Evolutionary conservation across 75 land plant species (phyloP).

Genomic region (Sequoia sempervirens): DNA sequence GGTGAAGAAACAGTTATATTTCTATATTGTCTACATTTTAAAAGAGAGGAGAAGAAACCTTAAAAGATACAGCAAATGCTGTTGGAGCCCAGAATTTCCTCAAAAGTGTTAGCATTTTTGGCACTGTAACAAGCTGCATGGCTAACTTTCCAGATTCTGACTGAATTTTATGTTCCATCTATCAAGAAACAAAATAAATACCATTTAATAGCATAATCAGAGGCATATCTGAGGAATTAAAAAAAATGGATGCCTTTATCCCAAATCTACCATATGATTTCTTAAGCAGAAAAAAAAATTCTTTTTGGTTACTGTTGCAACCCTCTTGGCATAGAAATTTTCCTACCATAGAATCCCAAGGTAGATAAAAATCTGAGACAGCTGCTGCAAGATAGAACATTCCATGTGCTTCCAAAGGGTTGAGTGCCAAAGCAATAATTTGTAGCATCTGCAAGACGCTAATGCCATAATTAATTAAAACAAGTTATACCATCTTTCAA

Average conservation of each 20-base stretch:
- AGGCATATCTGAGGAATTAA: background rate
- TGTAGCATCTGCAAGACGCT: constrained; percentile 52
- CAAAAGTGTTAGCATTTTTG: constrained; percentile 83
- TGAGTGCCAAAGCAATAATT: constrained; percentile 55
- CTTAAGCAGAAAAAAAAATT: background rate
- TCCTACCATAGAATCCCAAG: constrained; percentile 89
- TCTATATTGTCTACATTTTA: background rate
- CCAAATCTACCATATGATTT: background rate
- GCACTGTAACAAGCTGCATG: constrained; percentile 79
- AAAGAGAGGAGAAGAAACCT: constrained; percentile 35
- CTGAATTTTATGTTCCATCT: constrained; percentile 93
- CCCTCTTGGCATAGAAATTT: background rate
- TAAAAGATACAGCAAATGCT: constrained; percentile 88
- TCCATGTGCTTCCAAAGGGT: constrained; percentile 37
- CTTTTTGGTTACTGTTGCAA: background rate
- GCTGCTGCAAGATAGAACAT: constrained; percentile 98
- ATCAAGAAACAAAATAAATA: background rate
- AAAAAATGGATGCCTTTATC: background rate
- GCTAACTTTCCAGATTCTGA: constrained; percentile 78
- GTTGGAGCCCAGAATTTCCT: constrained; percentile 79
- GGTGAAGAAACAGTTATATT: background rate
- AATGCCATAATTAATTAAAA: background rate
- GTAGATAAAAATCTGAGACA: constrained; percentile 95
- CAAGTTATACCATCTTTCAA: background rate
- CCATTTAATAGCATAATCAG: background rate